A percentile compares a stretch with the other conserved stretches of the same genome.
Evolutionary conservation across 2,329 filamentous ascomycete genomes (phyloP).

Genomic region (Phialophora verrucosa): DNA sequence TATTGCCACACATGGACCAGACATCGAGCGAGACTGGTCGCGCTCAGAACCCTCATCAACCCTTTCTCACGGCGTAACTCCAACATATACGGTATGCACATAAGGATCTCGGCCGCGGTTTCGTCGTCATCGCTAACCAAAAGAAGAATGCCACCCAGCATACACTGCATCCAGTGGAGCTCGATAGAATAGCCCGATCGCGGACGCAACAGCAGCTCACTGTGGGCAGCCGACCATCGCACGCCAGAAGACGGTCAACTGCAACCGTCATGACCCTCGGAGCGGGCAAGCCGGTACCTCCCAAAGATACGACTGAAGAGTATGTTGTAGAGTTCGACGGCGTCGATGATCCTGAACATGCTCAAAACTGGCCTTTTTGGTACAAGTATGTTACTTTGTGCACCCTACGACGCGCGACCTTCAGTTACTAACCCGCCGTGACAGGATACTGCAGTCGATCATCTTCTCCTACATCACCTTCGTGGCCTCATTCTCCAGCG

Average conservation of each 20-base stretch:
- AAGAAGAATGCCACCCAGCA: slow-evolving; percentile 15
- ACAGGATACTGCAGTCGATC: slow-evolving; percentile 18
- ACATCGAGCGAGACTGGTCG: slow-evolving; percentile 25
- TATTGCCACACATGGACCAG: slow-evolving; percentile 25
- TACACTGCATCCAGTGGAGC: slow-evolving; percentile 19
- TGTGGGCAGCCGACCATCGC: slow-evolving; percentile 43
- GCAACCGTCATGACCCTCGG: slow-evolving; percentile 51
- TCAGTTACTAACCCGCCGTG: slow-evolving; percentile 37
- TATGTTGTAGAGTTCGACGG: slow-evolving; percentile 73
- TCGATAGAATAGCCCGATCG: slow-evolving; percentile 18
- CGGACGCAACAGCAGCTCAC: slow-evolving; percentile 44
- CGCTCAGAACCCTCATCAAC: slow-evolving; percentile 1
- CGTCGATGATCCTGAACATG: slow-evolving; percentile 62
- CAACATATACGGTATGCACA: slow-evolving; percentile 15
- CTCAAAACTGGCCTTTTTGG: slow-evolving; percentile 61
- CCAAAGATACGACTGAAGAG: slow-evolving; percentile 60
- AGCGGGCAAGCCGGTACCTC: slow-evolving; percentile 63
- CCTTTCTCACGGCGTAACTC: slow-evolving; percentile 6
- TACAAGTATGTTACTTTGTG: slow-evolving; percentile 47
- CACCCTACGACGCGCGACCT: not conserved
- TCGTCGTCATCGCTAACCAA: not conserved
- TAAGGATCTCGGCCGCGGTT: not conserved
- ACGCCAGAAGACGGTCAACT: slow-evolving; percentile 43
- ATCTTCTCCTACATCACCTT: slow-evolving; percentile 36
- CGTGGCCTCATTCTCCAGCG: slow-evolving; percentile 40